phyloP scores from a whole-genome alignment of 352 stramenopile species.

The Peronospora destructor region DNA sequence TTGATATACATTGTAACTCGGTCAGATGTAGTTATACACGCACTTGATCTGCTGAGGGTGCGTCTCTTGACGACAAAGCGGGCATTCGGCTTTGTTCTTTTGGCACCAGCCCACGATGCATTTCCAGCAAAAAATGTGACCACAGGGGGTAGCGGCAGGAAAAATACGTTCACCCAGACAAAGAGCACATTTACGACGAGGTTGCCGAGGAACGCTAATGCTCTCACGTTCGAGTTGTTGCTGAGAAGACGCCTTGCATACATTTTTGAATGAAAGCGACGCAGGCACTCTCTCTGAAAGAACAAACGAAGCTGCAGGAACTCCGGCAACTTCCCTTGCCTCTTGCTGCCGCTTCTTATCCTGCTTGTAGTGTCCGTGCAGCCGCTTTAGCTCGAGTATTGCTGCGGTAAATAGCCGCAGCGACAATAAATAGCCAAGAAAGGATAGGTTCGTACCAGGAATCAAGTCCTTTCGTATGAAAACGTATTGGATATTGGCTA shows the following conservation, averaged over 20 bases:
- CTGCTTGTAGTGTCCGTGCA: slow-evolving; percentile 40
- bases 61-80: slow-evolving; percentile 80
- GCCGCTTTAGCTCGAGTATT: slow-evolving; percentile 42
- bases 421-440: slow-evolving; percentile 77
- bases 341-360: slow-evolving; percentile 39
- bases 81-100: slow-evolving; percentile 88
- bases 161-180: slow-evolving; percentile 75
- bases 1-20: slow-evolving; percentile 6
- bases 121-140: slow-evolving; percentile 90
- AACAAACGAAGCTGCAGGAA: slow-evolving; percentile 13
- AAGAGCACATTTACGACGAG: slow-evolving; percentile 74
- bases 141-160: slow-evolving; percentile 77
- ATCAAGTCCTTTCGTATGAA: slow-evolving; percentile 64
- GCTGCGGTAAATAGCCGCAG: slow-evolving; percentile 51
- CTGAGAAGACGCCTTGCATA: background rate
- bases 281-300: slow-evolving; percentile 40
- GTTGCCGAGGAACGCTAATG: slow-evolving; percentile 11
- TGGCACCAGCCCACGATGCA: slow-evolving; percentile 91
- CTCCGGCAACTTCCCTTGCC: slow-evolving; percentile 12
- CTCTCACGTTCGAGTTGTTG: background rate
- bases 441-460: slow-evolving; percentile 52
- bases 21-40: slow-evolving; percentile 86
- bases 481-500: slow-evolving; percentile 66
- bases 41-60: slow-evolving; percentile 88
- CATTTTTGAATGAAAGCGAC: slow-evolving; percentile 15